Percentiles rank a stretch among this genome's conserved stretches.
These are phyloP conservation scores for Sclerotiophoma versabilis DNA, from an alignment of 2,329 filamentous ascomycete genomes.

Conservation along the genomic window DNA sequence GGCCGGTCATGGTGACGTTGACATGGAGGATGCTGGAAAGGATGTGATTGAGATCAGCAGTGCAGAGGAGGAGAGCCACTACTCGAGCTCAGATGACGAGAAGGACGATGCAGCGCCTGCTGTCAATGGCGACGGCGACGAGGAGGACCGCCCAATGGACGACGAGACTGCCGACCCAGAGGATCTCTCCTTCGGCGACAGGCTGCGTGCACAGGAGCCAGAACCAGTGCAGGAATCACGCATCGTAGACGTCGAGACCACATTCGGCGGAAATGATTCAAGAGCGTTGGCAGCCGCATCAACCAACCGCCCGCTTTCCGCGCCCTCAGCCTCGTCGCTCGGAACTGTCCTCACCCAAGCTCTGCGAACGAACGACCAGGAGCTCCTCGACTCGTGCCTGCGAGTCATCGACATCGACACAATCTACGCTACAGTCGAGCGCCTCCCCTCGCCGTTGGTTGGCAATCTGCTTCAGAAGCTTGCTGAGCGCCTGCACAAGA, in stretches of 20 bases:
- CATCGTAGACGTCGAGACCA: slow-evolving; percentile 76
- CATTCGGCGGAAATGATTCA: slow-evolving; percentile 56
- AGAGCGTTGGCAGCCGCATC: slow-evolving; percentile 54
- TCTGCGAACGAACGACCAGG: slow-evolving; percentile 87
- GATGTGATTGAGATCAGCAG: slow-evolving; percentile 59
- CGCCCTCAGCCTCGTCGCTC: slow-evolving; percentile 79
- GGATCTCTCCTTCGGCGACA: slow-evolving; percentile 84
- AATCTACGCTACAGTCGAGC: slow-evolving; percentile 87
- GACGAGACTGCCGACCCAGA: slow-evolving; percentile 51
- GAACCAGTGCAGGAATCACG: slow-evolving; percentile 35
- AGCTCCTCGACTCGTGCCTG: slow-evolving; percentile 90
- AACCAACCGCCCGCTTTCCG: slow-evolving; percentile 59
- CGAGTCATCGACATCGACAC: slow-evolving; percentile 77
- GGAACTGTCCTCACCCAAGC: slow-evolving; percentile 93
- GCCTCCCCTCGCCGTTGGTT: slow-evolving; percentile 85
- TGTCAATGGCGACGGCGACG: slow-evolving; percentile 31
- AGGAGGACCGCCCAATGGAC: slow-evolving; percentile 47
- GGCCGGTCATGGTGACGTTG: slow-evolving; percentile 53
- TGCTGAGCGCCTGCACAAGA: slow-evolving; percentile 83
- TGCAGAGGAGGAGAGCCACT: slow-evolving; percentile 52
- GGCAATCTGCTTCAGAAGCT: slow-evolving; percentile 80
- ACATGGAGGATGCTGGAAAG: slow-evolving; percentile 42
- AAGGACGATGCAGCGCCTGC: slow-evolving; percentile 38
- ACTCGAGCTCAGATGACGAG: slow-evolving; percentile 42
- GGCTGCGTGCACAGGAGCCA: slow-evolving; percentile 70